Evolutionary conservation across 208 protist species (phyloP), one percentile per base, ranked within the genome.

Genomic region (Phytomonas serpens): DNA sequence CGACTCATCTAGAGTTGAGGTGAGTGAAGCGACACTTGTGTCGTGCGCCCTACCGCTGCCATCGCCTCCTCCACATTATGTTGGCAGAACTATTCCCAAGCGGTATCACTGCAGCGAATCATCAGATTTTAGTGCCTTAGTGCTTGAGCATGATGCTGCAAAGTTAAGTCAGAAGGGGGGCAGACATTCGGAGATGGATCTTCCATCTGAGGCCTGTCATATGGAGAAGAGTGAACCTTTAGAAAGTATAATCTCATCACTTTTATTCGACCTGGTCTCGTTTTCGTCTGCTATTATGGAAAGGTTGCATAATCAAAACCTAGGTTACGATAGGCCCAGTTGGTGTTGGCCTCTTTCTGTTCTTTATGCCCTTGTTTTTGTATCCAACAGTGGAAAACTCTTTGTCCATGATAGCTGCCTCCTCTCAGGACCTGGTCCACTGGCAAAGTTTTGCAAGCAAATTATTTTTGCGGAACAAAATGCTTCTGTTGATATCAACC

Each of bases 401-500:
- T 57, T 57, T 57, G 47, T 57, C 47, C 47, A 57, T 57, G 47
- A 57, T 23, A 57, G 47, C 19, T 57, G 47, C 23, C 47, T 57
- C 47, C 27, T 57, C 47, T 27, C 47, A 57, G 27, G 47, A 27
- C 19, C 47, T 27, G 47, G 47, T 2, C 19, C 19, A 27, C 47
- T 57, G 47, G 10, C 47, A 1, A 57, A 5, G 19, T 57, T 57
- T 1, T 57, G 47, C 47, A 86, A 93, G 64, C 80, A 81, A 42
- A 82, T 79, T 64, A 82, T 93, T 66, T 85, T 89, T 72, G 85
- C 85, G 0, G 88, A 93, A 69, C 81, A 90, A 33, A 81, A 91
- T 78, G 86, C 84, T 5, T 74, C 72, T 7, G 79, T 94, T 0
- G 78, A 92, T 67, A 76, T 90, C 64, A 62, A 73, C 9, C 62